Conservation (phyloP, 768 basidiomycete genomes). For the Boletus subcaerulescens region DNA sequence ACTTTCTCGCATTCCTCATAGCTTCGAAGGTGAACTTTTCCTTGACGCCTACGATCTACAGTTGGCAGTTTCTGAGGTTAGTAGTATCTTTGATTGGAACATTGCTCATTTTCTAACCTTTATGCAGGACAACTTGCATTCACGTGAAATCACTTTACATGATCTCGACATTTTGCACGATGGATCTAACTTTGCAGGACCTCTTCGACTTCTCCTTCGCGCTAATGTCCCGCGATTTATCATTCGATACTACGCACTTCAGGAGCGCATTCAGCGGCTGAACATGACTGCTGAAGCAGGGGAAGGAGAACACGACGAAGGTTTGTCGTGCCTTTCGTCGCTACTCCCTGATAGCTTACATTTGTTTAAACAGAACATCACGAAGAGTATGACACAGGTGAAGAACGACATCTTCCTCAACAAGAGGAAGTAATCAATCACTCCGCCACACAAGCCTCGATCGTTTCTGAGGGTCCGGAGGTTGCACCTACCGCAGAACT, state of each 20-base stretch:
- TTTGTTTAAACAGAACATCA: constrained; percentile 10
- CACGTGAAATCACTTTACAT: constrained; percentile 67
- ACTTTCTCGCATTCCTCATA: constrained; percentile 43
- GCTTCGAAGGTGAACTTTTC: constrained; percentile 59
- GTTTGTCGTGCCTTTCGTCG: constrained; percentile 4
- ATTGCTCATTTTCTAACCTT: constrained; percentile 2
- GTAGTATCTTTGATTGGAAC: not conserved
- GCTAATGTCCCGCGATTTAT: constrained; percentile 58
- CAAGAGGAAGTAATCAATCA: not conserved
- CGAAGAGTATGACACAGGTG: constrained; percentile 8
- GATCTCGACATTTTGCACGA: constrained; percentile 72
- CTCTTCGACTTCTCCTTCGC: constrained; percentile 57
- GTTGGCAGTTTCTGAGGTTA: constrained; percentile 63
- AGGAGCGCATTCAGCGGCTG: constrained; percentile 51
- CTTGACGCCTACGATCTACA: constrained; percentile 71
- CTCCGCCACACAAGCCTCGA: not conserved
- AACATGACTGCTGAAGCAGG: constrained; percentile 21
- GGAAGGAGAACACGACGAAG: constrained; percentile 21
- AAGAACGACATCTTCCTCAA: constrained; percentile 3
- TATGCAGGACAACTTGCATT: constrained; percentile 63
- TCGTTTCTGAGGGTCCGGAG: constrained; percentile 1
- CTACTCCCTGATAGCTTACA: not conserved
- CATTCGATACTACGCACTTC: constrained; percentile 59
- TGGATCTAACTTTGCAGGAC: constrained; percentile 57
- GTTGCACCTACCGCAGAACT: not conserved